A percentile compares a stretch with the other conserved stretches of the same genome.
phyloP scores from a whole-genome alignment of 2,329 filamentous ascomycete species.

The Metarhizium robertsii region DNA sequence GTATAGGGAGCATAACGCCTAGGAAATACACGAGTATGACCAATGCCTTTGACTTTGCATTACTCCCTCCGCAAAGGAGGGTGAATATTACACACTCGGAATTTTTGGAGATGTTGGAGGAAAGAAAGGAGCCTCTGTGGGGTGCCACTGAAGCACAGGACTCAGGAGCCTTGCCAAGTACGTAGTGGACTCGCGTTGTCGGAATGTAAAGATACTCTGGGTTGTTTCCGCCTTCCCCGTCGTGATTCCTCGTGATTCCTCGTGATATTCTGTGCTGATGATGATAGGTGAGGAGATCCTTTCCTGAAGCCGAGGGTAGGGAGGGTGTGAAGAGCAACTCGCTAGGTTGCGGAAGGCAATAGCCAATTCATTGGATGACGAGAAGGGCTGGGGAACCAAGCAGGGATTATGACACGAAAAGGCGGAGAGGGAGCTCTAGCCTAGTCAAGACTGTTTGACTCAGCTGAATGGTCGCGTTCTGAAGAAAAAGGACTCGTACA shows the following conservation, averaged over 20 bases:
- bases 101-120: slow-evolving; percentile 5
- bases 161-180: background rate
- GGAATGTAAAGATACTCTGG: background rate
- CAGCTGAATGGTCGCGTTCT: background rate
- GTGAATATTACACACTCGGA: background rate
- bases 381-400: background rate
- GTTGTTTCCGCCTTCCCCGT: background rate
- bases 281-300: background rate
- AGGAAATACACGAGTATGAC: slow-evolving; percentile 5
- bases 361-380: background rate
- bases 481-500: background rate
- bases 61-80: slow-evolving; percentile 3
- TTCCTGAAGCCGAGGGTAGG: background rate
- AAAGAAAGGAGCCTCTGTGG: slow-evolving; percentile 1
- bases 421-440: slow-evolving; percentile 1
- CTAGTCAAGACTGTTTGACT: background rate
- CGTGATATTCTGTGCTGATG: background rate
- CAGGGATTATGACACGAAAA: background rate
- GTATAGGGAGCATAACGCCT: slow-evolving; percentile 41
- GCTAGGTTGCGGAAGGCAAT: background rate
- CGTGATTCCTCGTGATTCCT: background rate
- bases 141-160: slow-evolving; percentile 1
- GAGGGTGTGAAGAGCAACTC: slow-evolving; percentile 1
- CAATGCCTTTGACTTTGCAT: background rate
- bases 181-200: background rate